phyloP scores from a whole-genome alignment of 2,329 filamentous ascomycete species.

The Tolypocladium ovalisporum region DNA sequence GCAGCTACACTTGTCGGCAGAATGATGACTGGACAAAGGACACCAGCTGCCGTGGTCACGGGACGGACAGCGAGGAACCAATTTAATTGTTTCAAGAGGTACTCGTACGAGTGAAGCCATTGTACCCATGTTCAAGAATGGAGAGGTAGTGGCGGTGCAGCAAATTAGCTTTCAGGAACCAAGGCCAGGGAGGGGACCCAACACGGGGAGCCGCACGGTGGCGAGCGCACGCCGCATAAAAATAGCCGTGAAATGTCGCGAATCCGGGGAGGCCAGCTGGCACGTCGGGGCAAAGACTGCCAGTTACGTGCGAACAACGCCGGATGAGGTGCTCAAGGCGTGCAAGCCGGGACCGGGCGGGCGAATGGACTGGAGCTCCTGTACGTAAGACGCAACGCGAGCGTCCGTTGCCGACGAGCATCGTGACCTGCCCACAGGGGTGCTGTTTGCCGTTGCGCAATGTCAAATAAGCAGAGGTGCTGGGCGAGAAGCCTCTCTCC shows the following conservation, averaged over 20 bases:
- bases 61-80: background rate
- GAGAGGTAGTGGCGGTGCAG: background rate
- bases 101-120: background rate
- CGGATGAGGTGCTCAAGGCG: background rate
- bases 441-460: background rate
- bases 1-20: background rate
- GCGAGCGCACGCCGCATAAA: background rate
- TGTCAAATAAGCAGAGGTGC: background rate
- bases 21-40: background rate
- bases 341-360: background rate
- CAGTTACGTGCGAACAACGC: background rate
- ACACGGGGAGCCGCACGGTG: background rate
- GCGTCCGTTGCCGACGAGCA: background rate
- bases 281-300: background rate
- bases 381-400: slow-evolving; percentile 1
- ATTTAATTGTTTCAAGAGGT: background rate
- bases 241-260: background rate
- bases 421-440: slow-evolving; percentile 3
- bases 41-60: background rate
- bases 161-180: background rate
- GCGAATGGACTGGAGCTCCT: background rate
- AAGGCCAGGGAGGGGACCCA: background rate
- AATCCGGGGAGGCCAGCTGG: background rate
- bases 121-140: background rate
- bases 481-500: background rate